Evolutionary conservation across 2,329 filamentous ascomycete species (phyloP).

Genomic region (Conoideocrella luteorostrata): DNA sequence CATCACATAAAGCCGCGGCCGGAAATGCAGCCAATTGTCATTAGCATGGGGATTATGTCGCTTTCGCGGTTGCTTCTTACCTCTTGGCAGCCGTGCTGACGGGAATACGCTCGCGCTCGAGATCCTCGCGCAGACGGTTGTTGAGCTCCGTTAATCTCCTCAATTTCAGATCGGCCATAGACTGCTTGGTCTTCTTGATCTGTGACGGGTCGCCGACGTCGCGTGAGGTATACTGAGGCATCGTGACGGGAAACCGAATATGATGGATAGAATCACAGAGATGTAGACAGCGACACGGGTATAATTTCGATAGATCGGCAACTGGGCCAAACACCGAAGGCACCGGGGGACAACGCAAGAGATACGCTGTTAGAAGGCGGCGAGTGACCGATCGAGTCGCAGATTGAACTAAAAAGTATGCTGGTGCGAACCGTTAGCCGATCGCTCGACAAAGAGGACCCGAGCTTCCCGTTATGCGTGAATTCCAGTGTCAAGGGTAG

Average conservation of each 20-base stretch:
- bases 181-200: constrained; percentile 92
- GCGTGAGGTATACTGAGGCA: constrained; percentile 62
- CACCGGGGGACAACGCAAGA: neutral
- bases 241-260: constrained; percentile 28
- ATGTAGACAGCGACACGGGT: no score
- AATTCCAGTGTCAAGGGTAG: neutral
- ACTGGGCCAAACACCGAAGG: no score
- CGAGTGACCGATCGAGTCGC: neutral
- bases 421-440: neutral
- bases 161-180: constrained; percentile 97
- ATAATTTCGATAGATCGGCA: no score
- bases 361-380: neutral
- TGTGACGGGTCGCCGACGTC: constrained; percentile 62
- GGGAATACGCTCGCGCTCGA: constrained; percentile 91
- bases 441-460: neutral
- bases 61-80: constrained; percentile 39
- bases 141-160: constrained; percentile 95
- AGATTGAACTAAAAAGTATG: neutral
- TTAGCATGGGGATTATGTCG: no score
- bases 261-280: no score
- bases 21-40: no score
- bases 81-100: constrained; percentile 89
- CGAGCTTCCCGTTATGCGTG: no score
- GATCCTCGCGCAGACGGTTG: constrained; percentile 88
- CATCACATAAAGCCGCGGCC: no score